These are phyloP conservation scores for Quercus glauca DNA, from an alignment of 306 rosid genomes.

Conservation along the genomic window DNA sequence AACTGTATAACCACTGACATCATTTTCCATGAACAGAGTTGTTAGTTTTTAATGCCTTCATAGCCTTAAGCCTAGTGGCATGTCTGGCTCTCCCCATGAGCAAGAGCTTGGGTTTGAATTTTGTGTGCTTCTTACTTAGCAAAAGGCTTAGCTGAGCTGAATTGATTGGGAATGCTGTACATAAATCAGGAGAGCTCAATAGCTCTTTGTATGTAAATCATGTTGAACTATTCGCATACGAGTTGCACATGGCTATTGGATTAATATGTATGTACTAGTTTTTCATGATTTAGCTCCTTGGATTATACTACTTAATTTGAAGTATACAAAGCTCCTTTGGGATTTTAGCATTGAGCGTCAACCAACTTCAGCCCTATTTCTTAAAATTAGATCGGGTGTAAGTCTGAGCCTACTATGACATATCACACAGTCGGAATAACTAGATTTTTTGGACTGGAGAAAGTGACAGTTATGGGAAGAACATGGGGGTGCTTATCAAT, in stretches of 20 bases:
- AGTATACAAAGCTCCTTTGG: slow-evolving; percentile 6
- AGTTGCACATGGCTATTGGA: background rate
- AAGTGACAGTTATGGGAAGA: slow-evolving; percentile 63
- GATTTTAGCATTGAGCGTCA: background rate
- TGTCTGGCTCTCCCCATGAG: no score
- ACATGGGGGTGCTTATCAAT: slow-evolving; percentile 50
- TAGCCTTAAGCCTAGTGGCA: no score
- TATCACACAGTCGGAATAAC: background rate
- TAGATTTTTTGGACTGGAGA: slow-evolving; percentile 23
- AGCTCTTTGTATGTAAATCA: no score
- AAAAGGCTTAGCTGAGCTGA: no score
- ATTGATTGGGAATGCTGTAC: no score
- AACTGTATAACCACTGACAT: no score
- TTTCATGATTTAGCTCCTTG: background rate
- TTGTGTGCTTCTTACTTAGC: no score
- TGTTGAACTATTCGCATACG: no score
- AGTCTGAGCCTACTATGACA: slow-evolving; percentile 2
- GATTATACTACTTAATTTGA: background rate
- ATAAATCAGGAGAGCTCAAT: no score
- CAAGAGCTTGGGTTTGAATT: no score
- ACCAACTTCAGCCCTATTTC: background rate
- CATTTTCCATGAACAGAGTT: no score
- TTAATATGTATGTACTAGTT: background rate
- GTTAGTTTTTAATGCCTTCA: no score
- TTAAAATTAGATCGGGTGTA: background rate